phyloP scores from a whole-genome alignment of 1,139 yeast species.

The Diutina siamensis region DNA sequence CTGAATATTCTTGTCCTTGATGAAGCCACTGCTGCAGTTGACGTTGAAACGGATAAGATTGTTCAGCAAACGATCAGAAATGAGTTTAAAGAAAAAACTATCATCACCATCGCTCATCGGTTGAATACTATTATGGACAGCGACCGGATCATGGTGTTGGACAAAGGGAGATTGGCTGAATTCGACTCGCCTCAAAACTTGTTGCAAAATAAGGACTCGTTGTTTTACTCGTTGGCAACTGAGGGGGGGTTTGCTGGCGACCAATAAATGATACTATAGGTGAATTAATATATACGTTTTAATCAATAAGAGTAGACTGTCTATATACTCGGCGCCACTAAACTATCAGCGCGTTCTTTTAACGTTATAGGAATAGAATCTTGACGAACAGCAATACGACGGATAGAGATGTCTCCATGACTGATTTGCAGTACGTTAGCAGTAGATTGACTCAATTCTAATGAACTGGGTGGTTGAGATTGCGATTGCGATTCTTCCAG shows the following conservation, averaged over 20 bases:
- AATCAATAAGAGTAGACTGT: no score
- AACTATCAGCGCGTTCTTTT: constrained; percentile 1
- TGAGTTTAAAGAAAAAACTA: constrained; percentile 80
- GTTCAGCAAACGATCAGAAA: constrained; percentile 79
- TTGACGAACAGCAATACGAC: background rate
- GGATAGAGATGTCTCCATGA: background rate
- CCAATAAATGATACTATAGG: background rate
- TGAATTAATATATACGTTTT: background rate
- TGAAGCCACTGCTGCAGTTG: constrained; percentile 97
- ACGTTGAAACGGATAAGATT: constrained; percentile 84
- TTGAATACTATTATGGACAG: constrained; percentile 87
- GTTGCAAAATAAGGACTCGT: constrained; percentile 52
- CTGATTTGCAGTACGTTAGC: background rate
- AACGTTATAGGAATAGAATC: constrained; percentile 1
- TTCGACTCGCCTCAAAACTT: constrained; percentile 71
- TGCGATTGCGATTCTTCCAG: background rate
- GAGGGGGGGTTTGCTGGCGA: constrained; percentile 50
- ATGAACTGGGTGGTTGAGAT: background rate
- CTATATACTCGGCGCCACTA: no score
- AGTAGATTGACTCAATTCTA: background rate
- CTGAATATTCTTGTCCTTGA: constrained; percentile 75
- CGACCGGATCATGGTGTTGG: constrained; percentile 78
- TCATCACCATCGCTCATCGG: constrained; percentile 91
- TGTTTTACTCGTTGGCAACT: constrained; percentile 68
- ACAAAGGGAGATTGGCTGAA: constrained; percentile 76